phyloP scores from a whole-genome alignment of 1,284 basidiomycete genomes.

The Pseudozyma pruni region DNA sequence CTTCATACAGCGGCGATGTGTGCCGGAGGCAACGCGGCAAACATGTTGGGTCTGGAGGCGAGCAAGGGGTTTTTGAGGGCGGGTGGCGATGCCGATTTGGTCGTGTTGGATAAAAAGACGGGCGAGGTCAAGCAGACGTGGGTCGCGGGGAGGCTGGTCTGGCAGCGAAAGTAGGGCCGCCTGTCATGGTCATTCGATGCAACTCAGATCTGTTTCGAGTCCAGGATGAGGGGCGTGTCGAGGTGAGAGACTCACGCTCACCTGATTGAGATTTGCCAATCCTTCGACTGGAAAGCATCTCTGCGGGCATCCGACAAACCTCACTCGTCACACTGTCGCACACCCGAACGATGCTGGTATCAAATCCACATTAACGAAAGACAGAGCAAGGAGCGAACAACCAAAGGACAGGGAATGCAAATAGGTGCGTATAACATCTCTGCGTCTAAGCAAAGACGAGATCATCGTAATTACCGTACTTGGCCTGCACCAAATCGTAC shows the following conservation, averaged over 20 bases:
- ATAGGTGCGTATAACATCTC: background rate
- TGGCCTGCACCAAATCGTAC: constrained; percentile 53
- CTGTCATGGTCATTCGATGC: no score
- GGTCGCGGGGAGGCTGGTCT: constrained; percentile 75
- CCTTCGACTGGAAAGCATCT: no score
- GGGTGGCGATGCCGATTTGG: constrained; percentile 81
- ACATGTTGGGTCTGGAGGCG: constrained; percentile 79
- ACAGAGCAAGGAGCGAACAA: background rate
- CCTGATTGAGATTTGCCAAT: no score
- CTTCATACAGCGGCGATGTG: constrained; percentile 84
- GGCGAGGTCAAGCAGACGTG: constrained; percentile 81
- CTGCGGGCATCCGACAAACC: no score
- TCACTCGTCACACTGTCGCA: background rate
- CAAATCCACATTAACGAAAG: no score
- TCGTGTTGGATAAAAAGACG: constrained; percentile 77
- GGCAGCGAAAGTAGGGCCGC: constrained; percentile 9
- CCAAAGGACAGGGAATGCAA: background rate
- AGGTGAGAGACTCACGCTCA: no score
- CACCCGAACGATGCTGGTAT: no score
- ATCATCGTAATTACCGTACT: constrained; percentile 43
- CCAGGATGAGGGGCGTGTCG: no score
- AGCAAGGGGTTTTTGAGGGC: constrained; percentile 81
- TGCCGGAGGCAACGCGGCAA: constrained; percentile 83
- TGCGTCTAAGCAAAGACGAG: constrained; percentile 30
- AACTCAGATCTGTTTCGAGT: no score